Percentiles rank a stretch among this genome's conserved stretches.
Conservation (phyloP, 352 stramenopile species). For the Phytophthora capsici region DNA sequence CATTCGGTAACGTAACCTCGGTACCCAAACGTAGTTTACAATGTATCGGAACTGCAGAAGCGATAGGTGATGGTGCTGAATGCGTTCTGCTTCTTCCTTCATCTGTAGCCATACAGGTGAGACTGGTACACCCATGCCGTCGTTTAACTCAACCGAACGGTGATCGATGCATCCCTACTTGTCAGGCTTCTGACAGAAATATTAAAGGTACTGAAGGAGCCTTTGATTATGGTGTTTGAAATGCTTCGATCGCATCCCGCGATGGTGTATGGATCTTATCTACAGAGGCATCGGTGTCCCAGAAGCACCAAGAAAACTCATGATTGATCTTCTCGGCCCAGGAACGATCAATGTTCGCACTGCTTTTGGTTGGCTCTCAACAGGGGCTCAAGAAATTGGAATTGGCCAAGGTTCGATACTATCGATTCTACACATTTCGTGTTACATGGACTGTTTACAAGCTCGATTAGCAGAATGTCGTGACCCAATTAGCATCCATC, state of each 20-base stretch:
- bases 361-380: constrained; percentile 12
- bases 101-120: neutral
- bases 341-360: constrained; percentile 4
- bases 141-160: constrained; percentile 12
- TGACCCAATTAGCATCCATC: neutral
- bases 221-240: constrained; percentile 7
- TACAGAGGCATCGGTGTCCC: constrained; percentile 5
- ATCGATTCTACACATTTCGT: constrained; percentile 7
- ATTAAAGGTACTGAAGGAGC: neutral
- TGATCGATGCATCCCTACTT: neutral
- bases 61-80: neutral
- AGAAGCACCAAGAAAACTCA: neutral
- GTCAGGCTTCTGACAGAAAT: neutral
- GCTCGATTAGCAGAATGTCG: neutral
- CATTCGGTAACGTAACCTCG: neutral
- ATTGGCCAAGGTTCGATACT: constrained; percentile 8
- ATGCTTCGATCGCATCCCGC: constrained; percentile 10
- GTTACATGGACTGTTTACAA: constrained; percentile 12
- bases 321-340: constrained; percentile 7
- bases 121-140: constrained; percentile 4
- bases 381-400: constrained; percentile 2
- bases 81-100: neutral
- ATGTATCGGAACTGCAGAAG: constrained; percentile 9
- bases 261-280: constrained; percentile 8
- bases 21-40: constrained; percentile 10